Base-by-base conservation (phyloP, 768 basidiomycete genomes). In the Amanita pseudoporphyria region DNA sequence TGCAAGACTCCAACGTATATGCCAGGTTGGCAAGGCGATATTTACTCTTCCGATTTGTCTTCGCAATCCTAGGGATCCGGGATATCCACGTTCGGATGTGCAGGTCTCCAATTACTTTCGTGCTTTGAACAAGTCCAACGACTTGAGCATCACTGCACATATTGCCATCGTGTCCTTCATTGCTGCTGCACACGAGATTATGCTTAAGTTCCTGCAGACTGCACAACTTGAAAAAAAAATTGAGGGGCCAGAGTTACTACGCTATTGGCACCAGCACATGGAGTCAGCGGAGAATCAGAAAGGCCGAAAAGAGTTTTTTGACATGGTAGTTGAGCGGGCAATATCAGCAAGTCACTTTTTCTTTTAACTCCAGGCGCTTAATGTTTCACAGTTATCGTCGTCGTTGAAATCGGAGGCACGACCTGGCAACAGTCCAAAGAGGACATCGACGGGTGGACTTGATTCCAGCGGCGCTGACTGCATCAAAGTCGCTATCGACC, bases 11-110 rank as follows among this genome's bases (percentile, higher is more conserved):
- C n/a, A n/a, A n/a, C n/a, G n/a, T n/a, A n/a, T 41, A 10, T 43
- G 24, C 46, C 44, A 57, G 56, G 44, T 35, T 40, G 53, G 56
- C 39, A 40, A 36, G 40, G 16, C 47, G 10, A 51, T 52, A 36
- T 55, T 57, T 48, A 55, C 52, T 1, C 47, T 57, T 47, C 54
- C 54, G n/a, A 55, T 57, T 37, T 55, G 56, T 32, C 35, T 57
- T 45, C 56, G 54, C 18, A 19, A 32, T 19, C 40, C 48, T 21
- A 6, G 22, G 14, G 22, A 14, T 55, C 47, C 47, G 12, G 47
- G 54, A 16, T 57, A 50, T 43, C 54, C 56, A 31, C 51, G 43
- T 31, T 14, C 30, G 32, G 54, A 57, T 36, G 12, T 9, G 13
- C 22, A 35, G 12, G 56, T 57, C 6, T 19, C 33, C 31, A 24